Percentiles rank a stretch among this genome's conserved stretches.
Evolutionary conservation across 305 asterid genomes (phyloP).

Genomic region (Rubia balearica): DNA sequence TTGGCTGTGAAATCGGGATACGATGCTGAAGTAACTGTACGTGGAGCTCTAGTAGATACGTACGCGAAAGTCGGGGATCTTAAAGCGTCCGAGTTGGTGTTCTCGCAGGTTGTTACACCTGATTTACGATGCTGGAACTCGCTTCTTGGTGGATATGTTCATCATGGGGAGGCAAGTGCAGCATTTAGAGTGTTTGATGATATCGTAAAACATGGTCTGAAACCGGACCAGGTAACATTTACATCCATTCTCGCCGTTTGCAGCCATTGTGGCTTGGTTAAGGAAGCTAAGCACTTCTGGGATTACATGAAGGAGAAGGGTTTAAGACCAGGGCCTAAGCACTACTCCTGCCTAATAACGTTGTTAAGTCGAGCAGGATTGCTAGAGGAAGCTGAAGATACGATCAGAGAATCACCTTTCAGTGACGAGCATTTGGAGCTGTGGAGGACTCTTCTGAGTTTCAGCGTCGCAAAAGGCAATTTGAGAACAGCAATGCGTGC

Average conservation of each 20-base stretch:
- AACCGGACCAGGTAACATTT: conserved; percentile 63
- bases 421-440: conserved; percentile 39
- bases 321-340: conserved; percentile 56
- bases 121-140: conserved; percentile 86
- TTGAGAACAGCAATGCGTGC: conserved; percentile 39
- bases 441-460: conserved; percentile 65
- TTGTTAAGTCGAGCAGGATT: conserved; percentile 65
- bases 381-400: conserved; percentile 62
- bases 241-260: conserved; percentile 66
- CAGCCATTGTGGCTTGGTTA: conserved; percentile 70
- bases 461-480: conserved; percentile 46
- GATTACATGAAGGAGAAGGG: conserved; percentile 49
- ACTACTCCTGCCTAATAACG: conserved; percentile 68
- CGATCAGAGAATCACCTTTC: conserved; percentile 46
- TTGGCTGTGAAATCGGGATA: conserved; percentile 53
- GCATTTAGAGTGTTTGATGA: conserved; percentile 45
- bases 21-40: conserved; percentile 42
- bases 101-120: conserved; percentile 28
- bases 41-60: conserved; percentile 68
- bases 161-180: conserved; percentile 57
- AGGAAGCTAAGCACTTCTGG: conserved; percentile 50
- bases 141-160: conserved; percentile 62
- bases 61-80: conserved; percentile 80
- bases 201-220: conserved; percentile 43
- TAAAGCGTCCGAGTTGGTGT: conserved; percentile 35